These are phyloP conservation scores for Curvularia sp. DNA, from an alignment of 2,329 filamentous ascomycete species.

Conservation along the genomic window DNA sequence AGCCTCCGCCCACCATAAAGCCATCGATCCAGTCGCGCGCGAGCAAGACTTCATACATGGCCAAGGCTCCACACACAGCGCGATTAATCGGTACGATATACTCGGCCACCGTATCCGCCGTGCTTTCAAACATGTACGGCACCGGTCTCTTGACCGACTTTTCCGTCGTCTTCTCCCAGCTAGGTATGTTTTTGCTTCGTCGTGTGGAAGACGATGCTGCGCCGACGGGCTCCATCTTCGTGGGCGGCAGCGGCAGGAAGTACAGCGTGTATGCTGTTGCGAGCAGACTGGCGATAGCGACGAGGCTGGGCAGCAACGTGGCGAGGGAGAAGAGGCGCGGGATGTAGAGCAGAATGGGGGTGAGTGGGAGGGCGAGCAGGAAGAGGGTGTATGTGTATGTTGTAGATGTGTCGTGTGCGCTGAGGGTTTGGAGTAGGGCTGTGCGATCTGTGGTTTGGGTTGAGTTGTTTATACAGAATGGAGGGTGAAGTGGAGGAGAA, in stretches of 20 bases:
- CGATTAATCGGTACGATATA: conserved; percentile 69
- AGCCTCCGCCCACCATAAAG: conserved; percentile 46
- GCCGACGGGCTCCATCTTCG: conserved; percentile 42
- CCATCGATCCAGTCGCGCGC: conserved; percentile 36
- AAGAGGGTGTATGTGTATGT: conserved; percentile 59
- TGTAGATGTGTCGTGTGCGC: conserved; percentile 48
- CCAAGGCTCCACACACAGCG: conserved; percentile 60
- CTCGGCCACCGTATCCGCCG: conserved; percentile 60
- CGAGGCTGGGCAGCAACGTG: conserved; percentile 58
- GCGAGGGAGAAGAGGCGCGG: conserved; percentile 54
- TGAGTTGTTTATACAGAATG: conserved; percentile 1
- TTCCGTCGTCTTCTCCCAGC: conserved; percentile 15
- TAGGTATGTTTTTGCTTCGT: conserved; percentile 13
- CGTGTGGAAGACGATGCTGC: not conserved
- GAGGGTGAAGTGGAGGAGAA: not conserved
- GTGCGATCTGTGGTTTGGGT: conserved; percentile 39
- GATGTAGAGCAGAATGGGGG: conserved; percentile 65
- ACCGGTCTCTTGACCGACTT: conserved; percentile 24
- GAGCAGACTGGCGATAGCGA: conserved; percentile 69
- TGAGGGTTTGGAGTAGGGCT: conserved; percentile 35
- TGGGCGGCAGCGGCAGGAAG: conserved; percentile 62
- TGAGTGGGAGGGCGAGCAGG: conserved; percentile 68
- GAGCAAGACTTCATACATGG: conserved; percentile 51
- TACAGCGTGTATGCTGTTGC: conserved; percentile 69
- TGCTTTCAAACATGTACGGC: conserved; percentile 32